Evolutionary conservation across 345 rosid genomes (phyloP).

Genomic region (Linum trigynum): DNA sequence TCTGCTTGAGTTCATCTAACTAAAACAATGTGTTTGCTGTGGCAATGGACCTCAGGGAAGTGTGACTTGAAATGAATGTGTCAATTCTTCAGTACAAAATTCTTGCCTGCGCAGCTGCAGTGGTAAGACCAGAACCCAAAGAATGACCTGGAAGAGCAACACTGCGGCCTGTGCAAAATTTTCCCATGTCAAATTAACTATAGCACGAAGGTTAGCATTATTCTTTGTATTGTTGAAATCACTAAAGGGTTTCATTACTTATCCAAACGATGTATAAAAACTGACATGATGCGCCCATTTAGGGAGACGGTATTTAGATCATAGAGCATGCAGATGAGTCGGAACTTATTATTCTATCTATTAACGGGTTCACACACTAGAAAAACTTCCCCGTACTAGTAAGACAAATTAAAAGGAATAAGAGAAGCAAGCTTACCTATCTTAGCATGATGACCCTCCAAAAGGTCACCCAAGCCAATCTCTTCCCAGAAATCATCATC

Average conservation of each 20-base stretch:
- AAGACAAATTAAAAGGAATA: background rate
- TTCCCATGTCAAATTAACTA: background rate
- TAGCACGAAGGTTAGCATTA: too few species aligned
- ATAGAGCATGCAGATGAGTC: too few species aligned
- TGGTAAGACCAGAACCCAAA: slow-evolving; percentile 79
- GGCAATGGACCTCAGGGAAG: background rate
- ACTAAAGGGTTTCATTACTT: too few species aligned
- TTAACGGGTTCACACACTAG: too few species aligned
- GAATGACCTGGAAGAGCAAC: slow-evolving; percentile 98
- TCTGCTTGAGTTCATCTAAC: slow-evolving; percentile 17
- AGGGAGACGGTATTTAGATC: too few species aligned
- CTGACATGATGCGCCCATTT: too few species aligned
- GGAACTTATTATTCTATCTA: background rate
- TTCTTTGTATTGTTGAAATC: too few species aligned
- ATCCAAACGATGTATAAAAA: too few species aligned
- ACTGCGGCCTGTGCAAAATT: slow-evolving; percentile 60
- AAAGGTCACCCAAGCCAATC: slow-evolving; percentile 87
- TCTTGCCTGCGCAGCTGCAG: slow-evolving; percentile 90
- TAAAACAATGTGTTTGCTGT: slow-evolving; percentile 24
- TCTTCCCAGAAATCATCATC: slow-evolving; percentile 99
- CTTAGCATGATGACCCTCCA: slow-evolving; percentile 93
- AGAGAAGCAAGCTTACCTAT: slow-evolving; percentile 47
- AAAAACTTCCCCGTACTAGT: too few species aligned
- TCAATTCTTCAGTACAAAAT: slow-evolving; percentile 35
- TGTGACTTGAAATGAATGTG: background rate